phyloP scores from a whole-genome alignment of 2,329 filamentous ascomycete genomes.

The Ophiostoma himal-ulmi region DNA sequence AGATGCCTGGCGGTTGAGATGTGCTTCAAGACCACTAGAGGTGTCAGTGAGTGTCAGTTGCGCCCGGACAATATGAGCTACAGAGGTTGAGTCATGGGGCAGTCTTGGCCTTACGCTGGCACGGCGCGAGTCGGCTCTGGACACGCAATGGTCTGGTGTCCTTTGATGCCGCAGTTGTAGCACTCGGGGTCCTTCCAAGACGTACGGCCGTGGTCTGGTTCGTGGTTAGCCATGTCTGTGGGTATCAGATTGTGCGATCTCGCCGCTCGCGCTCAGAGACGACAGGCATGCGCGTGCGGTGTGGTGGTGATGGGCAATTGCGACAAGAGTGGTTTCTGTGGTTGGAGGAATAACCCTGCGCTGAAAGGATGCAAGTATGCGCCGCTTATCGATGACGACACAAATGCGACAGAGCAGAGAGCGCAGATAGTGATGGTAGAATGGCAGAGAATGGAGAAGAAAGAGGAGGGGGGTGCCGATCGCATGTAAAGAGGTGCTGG shows the following conservation, averaged over 20 bases:
- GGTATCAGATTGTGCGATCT: not conserved
- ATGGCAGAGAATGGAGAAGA: not conserved
- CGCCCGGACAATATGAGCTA: not conserved
- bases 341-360: not conserved
- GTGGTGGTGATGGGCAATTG: not conserved
- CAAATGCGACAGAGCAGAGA: not conserved
- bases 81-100: not conserved
- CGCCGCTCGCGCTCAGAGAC: not conserved
- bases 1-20: slow-evolving; percentile 27
- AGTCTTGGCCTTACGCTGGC: slow-evolving; percentile 46
- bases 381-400: not conserved
- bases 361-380: not conserved
- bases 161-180: slow-evolving; percentile 48
- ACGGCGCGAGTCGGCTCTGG: slow-evolving; percentile 45
- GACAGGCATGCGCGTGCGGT: not conserved
- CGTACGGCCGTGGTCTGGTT: slow-evolving; percentile 30
- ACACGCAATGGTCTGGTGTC: slow-evolving; percentile 50
- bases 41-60: no score
- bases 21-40: slow-evolving; percentile 28
- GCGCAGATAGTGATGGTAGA: not conserved
- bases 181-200: slow-evolving; percentile 37
- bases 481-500: not conserved
- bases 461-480: not conserved
- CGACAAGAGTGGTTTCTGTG: not conserved
- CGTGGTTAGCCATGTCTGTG: slow-evolving; percentile 26